Base-by-base conservation (phyloP, 768 basidiomycete species). In the Galerina marginata region DNA sequence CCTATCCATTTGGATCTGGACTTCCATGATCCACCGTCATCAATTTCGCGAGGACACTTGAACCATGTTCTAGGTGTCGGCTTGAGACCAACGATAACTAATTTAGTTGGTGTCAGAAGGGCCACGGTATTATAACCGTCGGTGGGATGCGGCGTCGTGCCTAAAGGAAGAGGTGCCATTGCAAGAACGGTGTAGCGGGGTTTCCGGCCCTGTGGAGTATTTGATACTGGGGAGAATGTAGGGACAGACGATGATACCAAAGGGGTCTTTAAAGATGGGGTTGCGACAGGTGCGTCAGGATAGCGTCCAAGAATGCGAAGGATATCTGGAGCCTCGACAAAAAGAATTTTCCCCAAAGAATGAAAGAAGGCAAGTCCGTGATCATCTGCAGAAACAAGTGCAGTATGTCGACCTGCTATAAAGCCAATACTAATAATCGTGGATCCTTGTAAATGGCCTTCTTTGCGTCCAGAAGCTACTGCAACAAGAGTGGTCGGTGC, bases 11-110 rank as follows among this genome's bases (percentile, higher is more conserved):
- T 78, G 15, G 80, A 84, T 54, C 68, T 77, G 14, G 77, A 74
- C 63, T 76, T 78, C 58, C 74, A 71, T n/a, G 69, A 65, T 3
- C 74, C 75, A 9, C 79, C 79, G 56, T 83, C 83, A 25, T 81
- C 78, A 9, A 77, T 67, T 11, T 81, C 79, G 9, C 91, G 86
- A 60, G 86, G 78, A 54, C 80, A 84, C 69, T 92, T 89, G 69
- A 91, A 90, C 95, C 95, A 98, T 0, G 96, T 99, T 69, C 91
- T 88, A 7, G 97, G 93, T 0, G 86, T 83, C 2, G 97, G 97
- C 67, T 93, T 95, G 61, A 99, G 72, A 5, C 95, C 95, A 9
- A 99, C 95, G 38, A 99, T 84, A 11, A 99, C 92, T 3, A 99
- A 79, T 71, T 99, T 99, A 23, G 88, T 83, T 0, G 93, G 87